Percentiles rank a stretch among this genome's conserved stretches.
Evolutionary conservation across 441 rosid genomes (phyloP).

Genomic region (Sinapis alba): DNA sequence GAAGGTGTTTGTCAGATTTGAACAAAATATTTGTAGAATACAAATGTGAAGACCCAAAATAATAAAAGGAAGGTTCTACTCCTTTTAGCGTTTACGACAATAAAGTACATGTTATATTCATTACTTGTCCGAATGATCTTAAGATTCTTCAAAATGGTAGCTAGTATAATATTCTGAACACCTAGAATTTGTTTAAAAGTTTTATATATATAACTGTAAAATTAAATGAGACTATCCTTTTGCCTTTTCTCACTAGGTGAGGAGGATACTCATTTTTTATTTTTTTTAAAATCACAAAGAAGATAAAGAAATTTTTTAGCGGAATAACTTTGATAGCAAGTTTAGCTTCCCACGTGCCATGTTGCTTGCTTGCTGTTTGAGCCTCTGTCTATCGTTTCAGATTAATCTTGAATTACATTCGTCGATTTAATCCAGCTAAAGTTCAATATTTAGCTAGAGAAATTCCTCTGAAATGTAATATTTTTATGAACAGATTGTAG

Average conservation of each 20-base stretch:
- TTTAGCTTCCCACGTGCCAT: constrained; percentile 34
- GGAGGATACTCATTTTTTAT: neutral
- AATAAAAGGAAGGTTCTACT: neutral
- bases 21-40: neutral
- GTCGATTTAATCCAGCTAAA: neutral
- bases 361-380: constrained; percentile 26
- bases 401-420: neutral
- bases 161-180: neutral
- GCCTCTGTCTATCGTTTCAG: constrained; percentile 27
- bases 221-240: neutral
- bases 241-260: neutral
- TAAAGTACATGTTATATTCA: constrained; percentile 18
- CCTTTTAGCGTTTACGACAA: neutral
- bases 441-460: neutral
- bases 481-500: neutral
- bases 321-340: constrained; percentile 40
- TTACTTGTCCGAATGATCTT: constrained; percentile 17
- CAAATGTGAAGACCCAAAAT: neutral
- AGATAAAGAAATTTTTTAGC: constrained; percentile 4
- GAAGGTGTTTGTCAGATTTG: neutral
- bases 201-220: neutral
- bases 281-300: neutral
- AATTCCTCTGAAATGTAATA: neutral
- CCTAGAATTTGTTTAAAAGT: neutral
- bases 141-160: constrained; percentile 18